Evolutionary conservation across 108 stramenopile genomes (phyloP), one percentile per base, ranked within the genome.

Genomic region (Mayamaea pseudoterrestris): DNA sequence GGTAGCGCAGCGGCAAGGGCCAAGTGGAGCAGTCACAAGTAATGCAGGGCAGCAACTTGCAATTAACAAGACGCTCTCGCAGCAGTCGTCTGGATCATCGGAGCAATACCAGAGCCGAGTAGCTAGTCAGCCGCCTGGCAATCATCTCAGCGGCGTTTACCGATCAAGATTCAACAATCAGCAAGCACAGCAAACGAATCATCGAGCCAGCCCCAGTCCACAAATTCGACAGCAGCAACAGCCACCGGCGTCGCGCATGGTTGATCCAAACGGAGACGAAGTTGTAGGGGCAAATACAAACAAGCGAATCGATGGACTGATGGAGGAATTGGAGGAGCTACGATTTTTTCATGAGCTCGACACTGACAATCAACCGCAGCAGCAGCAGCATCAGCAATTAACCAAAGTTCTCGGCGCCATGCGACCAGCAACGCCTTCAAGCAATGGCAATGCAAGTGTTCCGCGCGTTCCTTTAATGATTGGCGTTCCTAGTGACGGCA

Each of bases 311-410:
- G 35, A 57, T 4, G 60, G 60, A 2, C 39, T 74, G 17, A 29
- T 64, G 26, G 43, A 68, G 27, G 73, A 74, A 32, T 28, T 74
- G 36, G 73, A 74, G 22, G 73, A 74, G 29, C 39, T 74, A 20
- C 49, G 55, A 12, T 74, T 74, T 44, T 68, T 74, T 43, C 60
- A 74, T 51, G 73, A 74, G 41, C 50, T 74, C 29, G 73, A 68
- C 14, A 34, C 50, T 13, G 46, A 60, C 2, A 44, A 14, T 17
- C 44, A 56, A 13, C 67, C 60, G 0, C 43, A 55, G 29, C 58
- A 51, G 22, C 25, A 40, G 30, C 30, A 48, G 6, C 21, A 27
- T 9, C 24, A 27, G 23, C 8, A 48, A 32, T 14, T 43, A 20
- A 20, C 26, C 41, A 20, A 37, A 26, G 24, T 47, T 44, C 64